Evolutionary conservation across 371 early-diverging fungal species (phyloP).

Genomic region (Rhizopus sp.): DNA sequence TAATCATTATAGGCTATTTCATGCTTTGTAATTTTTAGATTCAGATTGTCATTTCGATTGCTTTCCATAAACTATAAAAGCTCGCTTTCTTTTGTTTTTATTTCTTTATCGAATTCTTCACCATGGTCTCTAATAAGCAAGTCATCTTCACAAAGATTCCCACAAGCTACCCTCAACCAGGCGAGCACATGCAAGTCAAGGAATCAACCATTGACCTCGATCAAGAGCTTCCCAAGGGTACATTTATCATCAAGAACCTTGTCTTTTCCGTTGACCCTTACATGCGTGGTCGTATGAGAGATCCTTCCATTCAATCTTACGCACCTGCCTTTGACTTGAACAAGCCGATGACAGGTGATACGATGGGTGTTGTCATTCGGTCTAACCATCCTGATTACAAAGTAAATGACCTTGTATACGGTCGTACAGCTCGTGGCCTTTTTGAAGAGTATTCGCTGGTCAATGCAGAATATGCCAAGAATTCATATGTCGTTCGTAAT

Average conservation of each 20-base stretch:
- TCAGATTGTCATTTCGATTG: too few relatives aligned
- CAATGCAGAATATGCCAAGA: conserved; percentile 27
- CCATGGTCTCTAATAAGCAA: conserved; percentile 34
- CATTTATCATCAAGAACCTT: conserved; percentile 55
- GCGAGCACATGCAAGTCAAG: conserved; percentile 50
- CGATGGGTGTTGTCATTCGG: conserved; percentile 64
- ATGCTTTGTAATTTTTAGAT: too few relatives aligned
- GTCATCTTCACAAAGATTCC: conserved; percentile 49
- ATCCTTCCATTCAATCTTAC: conserved; percentile 46
- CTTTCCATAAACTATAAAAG: too few relatives aligned
- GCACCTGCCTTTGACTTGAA: conserved; percentile 56
- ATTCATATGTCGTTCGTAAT: conserved; percentile 32
- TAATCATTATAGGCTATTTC: too few relatives aligned
- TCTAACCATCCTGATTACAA: conserved; percentile 57
- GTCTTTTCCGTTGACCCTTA: conserved; percentile 48
- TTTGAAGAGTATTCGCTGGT: conserved; percentile 59
- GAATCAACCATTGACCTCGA: conserved; percentile 51
- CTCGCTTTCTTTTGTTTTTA: not conserved
- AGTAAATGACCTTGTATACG: conserved; percentile 64
- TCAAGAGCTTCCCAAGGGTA: conserved; percentile 49
- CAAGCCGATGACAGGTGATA: conserved; percentile 60
- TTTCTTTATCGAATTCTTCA: not conserved
- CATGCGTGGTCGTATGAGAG: conserved; percentile 72
- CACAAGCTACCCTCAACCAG: conserved; percentile 37
- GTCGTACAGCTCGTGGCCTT: conserved; percentile 40